Conservation (phyloP, 805 yeast genomes). For the Maudiozyma barnettii region DNA sequence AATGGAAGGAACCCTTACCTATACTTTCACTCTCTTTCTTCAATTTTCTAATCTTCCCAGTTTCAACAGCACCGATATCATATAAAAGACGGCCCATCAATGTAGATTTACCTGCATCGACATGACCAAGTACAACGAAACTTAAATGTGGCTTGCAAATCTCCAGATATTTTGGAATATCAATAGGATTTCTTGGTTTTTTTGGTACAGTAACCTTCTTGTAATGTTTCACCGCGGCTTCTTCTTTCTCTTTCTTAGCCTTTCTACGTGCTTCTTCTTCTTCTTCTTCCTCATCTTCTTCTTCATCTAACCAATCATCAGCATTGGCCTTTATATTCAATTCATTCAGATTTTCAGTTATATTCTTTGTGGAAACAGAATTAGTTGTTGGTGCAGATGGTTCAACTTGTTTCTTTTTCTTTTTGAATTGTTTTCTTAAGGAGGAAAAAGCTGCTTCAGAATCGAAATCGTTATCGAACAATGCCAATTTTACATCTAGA, state of each 20-base stretch:
- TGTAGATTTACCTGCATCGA: constrained; percentile 98
- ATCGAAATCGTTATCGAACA: constrained; percentile 44
- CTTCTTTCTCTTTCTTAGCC: constrained; percentile 4
- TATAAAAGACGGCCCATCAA: constrained; percentile 94
- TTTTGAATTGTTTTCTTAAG: constrained; percentile 20
- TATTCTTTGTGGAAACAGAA: not conserved
- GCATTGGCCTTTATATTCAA: constrained; percentile 2
- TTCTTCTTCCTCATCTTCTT: constrained; percentile 25
- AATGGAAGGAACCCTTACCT: constrained; percentile 97
- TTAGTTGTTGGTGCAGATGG: constrained; percentile 7
- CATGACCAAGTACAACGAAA: constrained; percentile 97
- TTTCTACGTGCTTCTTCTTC: constrained; percentile 8
- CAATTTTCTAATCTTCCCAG: constrained; percentile 91
- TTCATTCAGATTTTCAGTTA: constrained; percentile 3
- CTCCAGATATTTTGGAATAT: constrained; percentile 67
- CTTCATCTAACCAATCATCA: constrained; percentile 20
- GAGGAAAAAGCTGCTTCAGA: constrained; percentile 38
- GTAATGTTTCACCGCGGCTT: constrained; percentile 13
- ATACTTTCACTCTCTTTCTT: constrained; percentile 97
- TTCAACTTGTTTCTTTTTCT: constrained; percentile 12
- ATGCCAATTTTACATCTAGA: constrained; percentile 39
- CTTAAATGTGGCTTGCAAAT: constrained; percentile 91
- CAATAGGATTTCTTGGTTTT: constrained; percentile 36
- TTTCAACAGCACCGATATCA: constrained; percentile 92
- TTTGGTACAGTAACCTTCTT: constrained; percentile 22